phyloP scores from a whole-genome alignment of 176 grass and related monocot genomes.

The Puccinellia tenuiflora region DNA sequence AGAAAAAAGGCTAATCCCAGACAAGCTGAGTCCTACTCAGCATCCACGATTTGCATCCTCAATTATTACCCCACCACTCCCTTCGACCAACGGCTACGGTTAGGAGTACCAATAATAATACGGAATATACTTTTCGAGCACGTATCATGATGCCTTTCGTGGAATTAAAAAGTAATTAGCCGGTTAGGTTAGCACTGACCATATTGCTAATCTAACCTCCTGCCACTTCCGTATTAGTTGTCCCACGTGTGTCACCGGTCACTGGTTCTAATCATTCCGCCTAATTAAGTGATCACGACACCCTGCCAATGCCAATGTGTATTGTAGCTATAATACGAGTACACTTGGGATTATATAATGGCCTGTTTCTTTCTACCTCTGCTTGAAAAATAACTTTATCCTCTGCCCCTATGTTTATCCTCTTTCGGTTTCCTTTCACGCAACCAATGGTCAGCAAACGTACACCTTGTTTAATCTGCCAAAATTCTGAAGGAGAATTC shows the following conservation, averaged over 20 bases:
- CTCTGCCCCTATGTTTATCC: background rate
- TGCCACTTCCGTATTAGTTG: constrained; percentile 23
- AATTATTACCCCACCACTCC: constrained; percentile 5
- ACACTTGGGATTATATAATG: background rate
- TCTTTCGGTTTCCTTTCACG: background rate
- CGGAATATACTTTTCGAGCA: background rate
- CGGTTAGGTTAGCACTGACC: background rate
- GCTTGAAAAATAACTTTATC: background rate
- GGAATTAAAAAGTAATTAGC: background rate
- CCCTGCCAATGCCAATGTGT: background rate
- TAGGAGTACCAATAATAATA: constrained; percentile 27
- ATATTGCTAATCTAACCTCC: background rate
- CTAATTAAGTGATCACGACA: background rate
- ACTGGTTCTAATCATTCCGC: background rate
- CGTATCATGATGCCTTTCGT: background rate
- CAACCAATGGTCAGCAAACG: background rate
- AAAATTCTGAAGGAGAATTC: background rate
- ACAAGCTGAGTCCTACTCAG: constrained; percentile 24
- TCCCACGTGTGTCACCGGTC: constrained; percentile 27
- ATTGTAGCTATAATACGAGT: background rate
- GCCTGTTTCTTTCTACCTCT: background rate
- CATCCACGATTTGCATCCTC: background rate
- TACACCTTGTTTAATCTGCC: background rate
- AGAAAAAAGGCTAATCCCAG: background rate
- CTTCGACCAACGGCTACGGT: constrained; percentile 24